These are phyloP conservation scores for Bryopsis sp. DNA, from an alignment of 139 green algal genomes.

Conservation along the genomic window DNA sequence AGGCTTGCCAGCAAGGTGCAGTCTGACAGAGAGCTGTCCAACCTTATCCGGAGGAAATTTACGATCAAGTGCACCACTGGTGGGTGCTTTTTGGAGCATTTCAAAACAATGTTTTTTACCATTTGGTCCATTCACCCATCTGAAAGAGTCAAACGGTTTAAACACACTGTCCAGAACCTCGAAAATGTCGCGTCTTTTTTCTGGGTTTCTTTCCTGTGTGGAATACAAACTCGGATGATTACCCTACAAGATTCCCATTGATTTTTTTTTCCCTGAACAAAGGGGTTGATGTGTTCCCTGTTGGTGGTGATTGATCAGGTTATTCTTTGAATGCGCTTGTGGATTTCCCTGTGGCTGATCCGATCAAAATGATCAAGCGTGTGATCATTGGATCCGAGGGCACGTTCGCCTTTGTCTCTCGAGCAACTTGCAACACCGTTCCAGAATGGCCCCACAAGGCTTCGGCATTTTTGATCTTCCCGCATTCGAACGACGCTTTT, in stretches of 20 bases:
- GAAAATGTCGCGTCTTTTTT: no score
- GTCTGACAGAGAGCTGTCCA: constrained; percentile 69
- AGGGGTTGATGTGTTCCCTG: no score
- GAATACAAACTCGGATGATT: no score
- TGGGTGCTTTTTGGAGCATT: no score
- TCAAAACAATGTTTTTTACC: no score
- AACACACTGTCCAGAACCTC: no score
- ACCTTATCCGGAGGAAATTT: constrained; percentile 92
- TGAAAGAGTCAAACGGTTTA: no score
- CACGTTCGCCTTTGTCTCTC: constrained; percentile 85
- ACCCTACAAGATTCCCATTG: no score
- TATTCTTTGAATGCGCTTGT: constrained; percentile 90
- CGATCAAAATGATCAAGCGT: constrained; percentile 93
- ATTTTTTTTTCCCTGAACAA: no score
- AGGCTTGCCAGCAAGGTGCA: constrained; percentile 62
- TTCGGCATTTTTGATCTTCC: constrained; percentile 85
- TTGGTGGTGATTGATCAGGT: no score
- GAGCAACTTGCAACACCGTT: constrained; percentile 87
- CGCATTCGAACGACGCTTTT: constrained; percentile 74
- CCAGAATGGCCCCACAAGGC: constrained; percentile 62
- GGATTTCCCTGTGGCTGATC: constrained; percentile 79
- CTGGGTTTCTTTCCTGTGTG: no score
- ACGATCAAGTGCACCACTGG: constrained; percentile 99
- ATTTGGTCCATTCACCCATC: no score
- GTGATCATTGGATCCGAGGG: constrained; percentile 87